phyloP scores from a whole-genome alignment of 2,329 filamentous ascomycete genomes.

The Fusarium floridanum region DNA sequence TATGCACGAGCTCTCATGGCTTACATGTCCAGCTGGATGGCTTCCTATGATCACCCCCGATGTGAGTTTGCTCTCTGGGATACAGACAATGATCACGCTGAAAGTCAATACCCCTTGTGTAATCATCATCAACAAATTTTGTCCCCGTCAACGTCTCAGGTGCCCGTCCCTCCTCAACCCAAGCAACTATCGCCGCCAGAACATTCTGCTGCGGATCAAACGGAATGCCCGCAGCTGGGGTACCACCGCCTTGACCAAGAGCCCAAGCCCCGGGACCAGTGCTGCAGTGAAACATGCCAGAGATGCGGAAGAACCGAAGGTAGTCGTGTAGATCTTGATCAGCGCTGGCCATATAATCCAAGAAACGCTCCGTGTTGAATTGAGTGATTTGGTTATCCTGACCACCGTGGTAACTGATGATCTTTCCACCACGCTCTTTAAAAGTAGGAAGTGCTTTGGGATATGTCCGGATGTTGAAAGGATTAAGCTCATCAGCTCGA shows the following conservation, averaged over 20 bases:
- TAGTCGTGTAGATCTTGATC: constrained; percentile 57
- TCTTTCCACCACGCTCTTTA: constrained; percentile 26
- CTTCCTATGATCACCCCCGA: constrained; percentile 6
- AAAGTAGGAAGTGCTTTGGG: constrained; percentile 7
- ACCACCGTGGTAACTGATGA: constrained; percentile 25
- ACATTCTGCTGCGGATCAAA: constrained; percentile 58
- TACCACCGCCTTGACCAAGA: constrained; percentile 44
- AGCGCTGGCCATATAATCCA: constrained; percentile 40
- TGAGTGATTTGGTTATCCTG: constrained; percentile 34
- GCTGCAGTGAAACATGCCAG: constrained; percentile 64
- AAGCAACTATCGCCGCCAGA: constrained; percentile 61
- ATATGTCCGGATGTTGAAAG: constrained; percentile 23
- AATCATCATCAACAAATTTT: constrained; percentile 37
- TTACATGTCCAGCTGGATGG: constrained; percentile 12
- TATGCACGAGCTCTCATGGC: neutral
- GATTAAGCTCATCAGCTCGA: constrained; percentile 16
- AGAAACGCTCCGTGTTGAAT: constrained; percentile 42
- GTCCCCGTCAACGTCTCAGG: constrained; percentile 57
- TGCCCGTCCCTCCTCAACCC: constrained; percentile 59
- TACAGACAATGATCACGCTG: constrained; percentile 27
- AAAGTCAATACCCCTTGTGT: constrained; percentile 9
- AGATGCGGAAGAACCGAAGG: constrained; percentile 66
- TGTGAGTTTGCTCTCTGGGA: constrained; percentile 17
- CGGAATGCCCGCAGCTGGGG: constrained; percentile 23
- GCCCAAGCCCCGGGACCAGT: constrained; percentile 59